A percentile compares a stretch with the other conserved stretches of the same genome.
These are phyloP conservation scores for Rachicladosporium sp. DNA, from an alignment of 2,329 filamentous ascomycete species.

Conservation along the genomic window DNA sequence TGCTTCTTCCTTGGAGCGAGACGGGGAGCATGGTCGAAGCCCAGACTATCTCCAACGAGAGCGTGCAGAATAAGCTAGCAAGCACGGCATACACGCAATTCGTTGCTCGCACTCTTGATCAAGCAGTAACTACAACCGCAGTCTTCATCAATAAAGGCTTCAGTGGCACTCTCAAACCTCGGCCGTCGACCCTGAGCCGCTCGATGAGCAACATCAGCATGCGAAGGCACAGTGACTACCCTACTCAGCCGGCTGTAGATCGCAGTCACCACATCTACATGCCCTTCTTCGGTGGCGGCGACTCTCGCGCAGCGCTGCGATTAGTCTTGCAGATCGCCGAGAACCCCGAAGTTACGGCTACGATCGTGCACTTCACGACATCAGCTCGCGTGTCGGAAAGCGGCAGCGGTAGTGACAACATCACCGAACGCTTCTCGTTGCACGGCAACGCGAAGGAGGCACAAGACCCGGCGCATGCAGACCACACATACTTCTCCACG, in stretches of 20 bases:
- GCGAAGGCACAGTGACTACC: conserved; percentile 44
- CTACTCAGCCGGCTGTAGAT: conserved; percentile 45
- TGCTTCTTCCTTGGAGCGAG: conserved; percentile 85
- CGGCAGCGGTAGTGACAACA: not conserved
- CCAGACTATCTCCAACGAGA: conserved; percentile 34
- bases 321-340: conserved; percentile 75
- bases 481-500: conserved; percentile 44
- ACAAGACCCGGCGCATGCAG: conserved; percentile 15
- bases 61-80: conserved; percentile 48
- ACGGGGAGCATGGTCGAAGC: conserved; percentile 63
- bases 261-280: conserved; percentile 75
- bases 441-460: not conserved
- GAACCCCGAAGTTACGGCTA: conserved; percentile 67
- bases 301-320: conserved; percentile 68
- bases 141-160: conserved; percentile 68
- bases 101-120: conserved; percentile 53
- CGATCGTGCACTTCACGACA: conserved; percentile 48
- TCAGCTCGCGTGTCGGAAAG: not conserved
- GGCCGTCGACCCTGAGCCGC: conserved; percentile 30
- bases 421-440: conserved; percentile 4
- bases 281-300: conserved; percentile 71
- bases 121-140: conserved; percentile 54
- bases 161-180: conserved; percentile 33
- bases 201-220: conserved; percentile 47
- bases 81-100: conserved; percentile 59